These are phyloP conservation scores for Xylariaceae sp. DNA, from an alignment of 2,329 filamentous ascomycete genomes.

Conservation along the genomic window DNA sequence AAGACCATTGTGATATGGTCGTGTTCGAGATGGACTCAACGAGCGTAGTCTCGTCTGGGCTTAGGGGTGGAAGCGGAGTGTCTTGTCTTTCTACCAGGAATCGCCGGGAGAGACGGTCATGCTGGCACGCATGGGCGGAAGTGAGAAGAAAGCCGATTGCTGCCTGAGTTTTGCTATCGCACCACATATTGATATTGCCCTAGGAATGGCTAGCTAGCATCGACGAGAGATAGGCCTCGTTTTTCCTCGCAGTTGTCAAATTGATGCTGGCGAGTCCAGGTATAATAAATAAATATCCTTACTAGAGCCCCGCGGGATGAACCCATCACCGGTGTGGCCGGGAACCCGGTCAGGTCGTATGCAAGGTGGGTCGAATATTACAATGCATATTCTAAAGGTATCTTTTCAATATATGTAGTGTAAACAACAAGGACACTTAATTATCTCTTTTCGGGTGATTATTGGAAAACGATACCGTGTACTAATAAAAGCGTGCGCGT, in stretches of 20 bases:
- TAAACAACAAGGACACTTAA: too few species aligned
- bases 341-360: conserved; percentile 3
- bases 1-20: conserved; percentile 37
- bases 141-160: conserved; percentile 13
- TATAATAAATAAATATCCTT: background rate
- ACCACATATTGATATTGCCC: conserved; percentile 9
- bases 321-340: background rate
- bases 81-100: conserved; percentile 24
- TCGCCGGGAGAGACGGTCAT: conserved; percentile 19
- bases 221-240: background rate
- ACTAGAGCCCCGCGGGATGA: conserved; percentile 8
- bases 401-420: too few species aligned
- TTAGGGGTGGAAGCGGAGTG: conserved; percentile 28
- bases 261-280: background rate
- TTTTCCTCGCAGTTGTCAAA: background rate
- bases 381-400: background rate
- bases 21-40: conserved; percentile 35
- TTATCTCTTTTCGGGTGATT: too few species aligned
- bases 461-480: too few species aligned
- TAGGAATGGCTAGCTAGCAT: background rate
- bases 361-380: conserved; percentile 1
- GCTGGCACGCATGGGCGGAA: conserved; percentile 26
- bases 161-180: background rate
- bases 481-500: too few species aligned
- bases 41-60: conserved; percentile 30